Evolutionary conservation across 129 eudicot genomes (phyloP), one percentile per base, ranked within the genome.

Genomic region (Centrapalus pauciflorus): DNA sequence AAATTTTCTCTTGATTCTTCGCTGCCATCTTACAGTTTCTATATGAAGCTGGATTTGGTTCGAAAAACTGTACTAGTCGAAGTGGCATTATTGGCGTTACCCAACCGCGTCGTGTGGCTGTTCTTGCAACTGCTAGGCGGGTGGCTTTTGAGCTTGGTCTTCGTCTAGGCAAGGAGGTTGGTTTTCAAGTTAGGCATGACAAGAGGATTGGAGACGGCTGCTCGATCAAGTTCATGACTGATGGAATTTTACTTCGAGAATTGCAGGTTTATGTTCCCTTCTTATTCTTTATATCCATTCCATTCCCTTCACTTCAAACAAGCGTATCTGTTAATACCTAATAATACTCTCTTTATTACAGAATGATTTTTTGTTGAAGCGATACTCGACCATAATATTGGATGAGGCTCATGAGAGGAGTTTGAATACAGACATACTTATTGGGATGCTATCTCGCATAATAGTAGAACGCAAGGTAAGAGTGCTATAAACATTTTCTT

Each of bases 391-490:
- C 28, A 52, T 94, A 48, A 84, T 94, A 26, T 78, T 94, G 86
- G 99, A 94, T 75, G 99, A 94, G 82, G 99, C 88, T 80, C 99
- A 94, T 67, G 99, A 94, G 67, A 89, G 99, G 77, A 89, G 99
- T 76, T 70, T 94, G 78, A 89, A 94, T 73, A 94, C 97, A 10
- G 99, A 94, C 79, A 94, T 94, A 73, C 99, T 94, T 63, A 84
- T 84, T 30, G 99, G 99, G 59, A 89, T 94, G 97, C 93, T 89
- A 71, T 89, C 99, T 64, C 95, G 96, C 55, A 76, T 86, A 40
- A 78, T 86, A 57, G 81, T 69, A 71, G 69, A 67, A 84, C 95
- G 99, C 29, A 83, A 81, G 82, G 96, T 92, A 71, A 77, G 55
- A 64, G 27, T 50, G 10, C 30, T 21, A n/a, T 9, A 17, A 46